Evolutionary conservation across 495 filamentous ascomycete species (phyloP).

Genomic region (Hypoxylon fragiforme): DNA sequence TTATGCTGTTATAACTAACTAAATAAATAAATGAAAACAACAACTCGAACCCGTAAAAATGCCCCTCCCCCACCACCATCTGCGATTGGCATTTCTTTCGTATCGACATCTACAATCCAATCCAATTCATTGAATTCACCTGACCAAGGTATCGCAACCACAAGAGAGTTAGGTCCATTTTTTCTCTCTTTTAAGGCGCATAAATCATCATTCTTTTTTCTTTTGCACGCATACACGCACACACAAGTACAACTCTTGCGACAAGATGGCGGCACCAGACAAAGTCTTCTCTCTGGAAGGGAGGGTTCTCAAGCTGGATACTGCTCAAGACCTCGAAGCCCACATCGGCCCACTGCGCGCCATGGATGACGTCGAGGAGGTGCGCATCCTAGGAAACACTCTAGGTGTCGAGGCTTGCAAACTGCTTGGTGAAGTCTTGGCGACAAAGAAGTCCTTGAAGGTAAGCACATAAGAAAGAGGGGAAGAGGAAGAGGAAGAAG

Average conservation of each 20-base stretch:
- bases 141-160: no score
- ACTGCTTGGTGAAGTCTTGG: slow-evolving; percentile 76
- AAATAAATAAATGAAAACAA: no score
- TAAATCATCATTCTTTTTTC: neutral
- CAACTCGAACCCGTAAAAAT: no score
- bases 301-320: slow-evolving; percentile 88
- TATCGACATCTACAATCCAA: slow-evolving; percentile 4
- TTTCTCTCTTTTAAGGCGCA: neutral
- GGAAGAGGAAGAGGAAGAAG: neutral
- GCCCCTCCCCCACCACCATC: slow-evolving; percentile 21
- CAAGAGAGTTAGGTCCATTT: no score
- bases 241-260: neutral
- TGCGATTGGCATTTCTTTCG: neutral
- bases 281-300: slow-evolving; percentile 90
- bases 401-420: slow-evolving; percentile 85
- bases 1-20: no score
- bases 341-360: slow-evolving; percentile 75
- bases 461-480: slow-evolving; percentile 41
- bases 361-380: slow-evolving; percentile 76
- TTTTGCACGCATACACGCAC: neutral
- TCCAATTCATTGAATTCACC: no score
- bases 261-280: slow-evolving; percentile 48
- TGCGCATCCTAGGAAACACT: slow-evolving; percentile 86
- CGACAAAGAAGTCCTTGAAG: slow-evolving; percentile 76
- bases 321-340: slow-evolving; percentile 80